phyloP scores from a whole-genome alignment of 169 alveolate species.

The Babesia gibsoni region DNA sequence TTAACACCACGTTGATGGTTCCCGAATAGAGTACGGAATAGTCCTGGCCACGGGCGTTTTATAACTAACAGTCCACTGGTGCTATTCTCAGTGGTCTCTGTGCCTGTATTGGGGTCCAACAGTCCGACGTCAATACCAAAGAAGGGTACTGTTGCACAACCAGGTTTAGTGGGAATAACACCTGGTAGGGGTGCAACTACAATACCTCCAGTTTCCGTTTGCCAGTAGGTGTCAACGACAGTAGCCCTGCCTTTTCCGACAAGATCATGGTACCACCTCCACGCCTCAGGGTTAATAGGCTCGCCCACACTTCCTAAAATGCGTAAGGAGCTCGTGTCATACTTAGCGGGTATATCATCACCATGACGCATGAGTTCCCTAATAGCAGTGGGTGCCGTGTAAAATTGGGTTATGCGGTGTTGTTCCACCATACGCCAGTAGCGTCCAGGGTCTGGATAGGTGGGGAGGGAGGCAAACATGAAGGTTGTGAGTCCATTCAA shows the following conservation, averaged over 20 bases:
- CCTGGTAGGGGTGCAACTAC: conserved; percentile 91
- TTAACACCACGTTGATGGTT: conserved; percentile 82
- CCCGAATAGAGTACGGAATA: conserved; percentile 83
- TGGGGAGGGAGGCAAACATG: conserved; percentile 93
- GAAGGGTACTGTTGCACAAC: conserved; percentile 89
- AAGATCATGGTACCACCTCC: conserved; percentile 90
- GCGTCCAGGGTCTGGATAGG: conserved; percentile 91
- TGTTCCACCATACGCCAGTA: conserved; percentile 85
- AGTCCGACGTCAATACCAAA: conserved; percentile 85
- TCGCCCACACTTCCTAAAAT: conserved; percentile 89
- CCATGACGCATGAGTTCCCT: conserved; percentile 85
- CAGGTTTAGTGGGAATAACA: conserved; percentile 86
- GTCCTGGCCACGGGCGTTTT: conserved; percentile 89
- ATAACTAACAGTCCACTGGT: conserved; percentile 84
- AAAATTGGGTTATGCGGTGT: conserved; percentile 88
- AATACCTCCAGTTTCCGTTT: conserved; percentile 96
- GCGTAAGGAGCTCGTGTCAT: conserved; percentile 73
- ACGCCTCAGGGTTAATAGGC: conserved; percentile 91
- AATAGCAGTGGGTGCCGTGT: conserved; percentile 98
- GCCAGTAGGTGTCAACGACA: conserved; percentile 96
- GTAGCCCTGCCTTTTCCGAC: conserved; percentile 75
- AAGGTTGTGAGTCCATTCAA: conserved; percentile 90
- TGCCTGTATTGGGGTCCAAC: conserved; percentile 84
- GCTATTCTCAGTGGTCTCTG: conserved; percentile 74
- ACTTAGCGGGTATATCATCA: conserved; percentile 64